Conservation (phyloP, 2,329 filamentous ascomycete genomes). For the Didymellaceae sp. region DNA sequence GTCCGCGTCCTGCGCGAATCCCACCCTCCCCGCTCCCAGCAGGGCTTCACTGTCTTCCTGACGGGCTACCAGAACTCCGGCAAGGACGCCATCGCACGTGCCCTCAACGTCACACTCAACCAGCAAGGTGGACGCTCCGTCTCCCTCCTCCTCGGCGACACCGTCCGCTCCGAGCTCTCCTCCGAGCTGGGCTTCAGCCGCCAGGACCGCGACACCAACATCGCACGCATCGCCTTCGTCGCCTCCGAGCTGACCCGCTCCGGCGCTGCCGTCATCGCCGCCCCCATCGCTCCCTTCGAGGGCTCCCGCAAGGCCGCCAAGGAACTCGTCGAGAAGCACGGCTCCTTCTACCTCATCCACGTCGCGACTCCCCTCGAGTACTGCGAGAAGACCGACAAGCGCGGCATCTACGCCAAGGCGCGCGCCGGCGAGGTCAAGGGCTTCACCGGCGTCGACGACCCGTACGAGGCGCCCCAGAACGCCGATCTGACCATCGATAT, state of each 20-base stretch:
- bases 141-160: constrained; percentile 93
- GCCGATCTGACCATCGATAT: constrained; percentile 84
- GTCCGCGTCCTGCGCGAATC: constrained; percentile 95
- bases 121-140: constrained; percentile 96
- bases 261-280: constrained; percentile 92
- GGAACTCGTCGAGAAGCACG: constrained; percentile 85
- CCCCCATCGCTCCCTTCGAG: constrained; percentile 94
- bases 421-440: constrained; percentile 92
- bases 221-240: constrained; percentile 94
- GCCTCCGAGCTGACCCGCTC: constrained; percentile 92
- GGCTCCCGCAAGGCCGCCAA: constrained; percentile 76
- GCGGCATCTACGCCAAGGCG: constrained; percentile 85
- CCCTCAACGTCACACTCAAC: constrained; percentile 95
- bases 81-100: constrained; percentile 95
- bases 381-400: constrained; percentile 93
- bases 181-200: constrained; percentile 94
- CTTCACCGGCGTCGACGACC: constrained; percentile 97
- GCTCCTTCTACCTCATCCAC: constrained; percentile 93
- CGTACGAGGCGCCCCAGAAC: constrained; percentile 85
- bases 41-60: constrained; percentile 98
- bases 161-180: constrained; percentile 89
- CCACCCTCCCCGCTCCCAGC: constrained; percentile 86
- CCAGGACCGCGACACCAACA: constrained; percentile 92
- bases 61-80: constrained; percentile 96
- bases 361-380: constrained; percentile 91